Percentiles rank a stretch among this genome's conserved stretches.
phyloP scores from a whole-genome alignment of 371 early-diverging fungal genomes.

The Mucor irregularis region DNA sequence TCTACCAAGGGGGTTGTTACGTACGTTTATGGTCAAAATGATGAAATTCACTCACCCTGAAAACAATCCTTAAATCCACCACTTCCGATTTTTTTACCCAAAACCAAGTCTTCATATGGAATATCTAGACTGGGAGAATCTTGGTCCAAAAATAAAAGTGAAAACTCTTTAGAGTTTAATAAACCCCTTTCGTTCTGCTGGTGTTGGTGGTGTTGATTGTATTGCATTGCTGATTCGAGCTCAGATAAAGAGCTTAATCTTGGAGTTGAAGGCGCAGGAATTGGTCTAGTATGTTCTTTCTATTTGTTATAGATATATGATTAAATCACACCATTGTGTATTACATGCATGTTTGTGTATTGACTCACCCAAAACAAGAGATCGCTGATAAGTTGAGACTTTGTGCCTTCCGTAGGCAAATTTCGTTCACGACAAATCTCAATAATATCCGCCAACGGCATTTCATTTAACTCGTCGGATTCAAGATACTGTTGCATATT shows the following conservation, averaged over 20 bases:
- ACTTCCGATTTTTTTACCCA: conserved; percentile 70
- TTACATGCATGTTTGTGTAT: not conserved
- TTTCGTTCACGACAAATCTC: conserved; percentile 72
- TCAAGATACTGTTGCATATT: no score
- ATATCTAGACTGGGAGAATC: conserved; percentile 52
- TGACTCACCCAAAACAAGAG: conserved; percentile 63
- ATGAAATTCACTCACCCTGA: conserved; percentile 49
- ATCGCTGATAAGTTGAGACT: conserved; percentile 57
- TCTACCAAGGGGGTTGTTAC: no score
- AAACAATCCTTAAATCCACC: conserved; percentile 85
- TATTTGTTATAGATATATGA: conserved; percentile 18
- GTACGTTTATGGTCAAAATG: no score
- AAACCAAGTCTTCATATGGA: conserved; percentile 53
- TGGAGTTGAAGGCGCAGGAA: conserved; percentile 75
- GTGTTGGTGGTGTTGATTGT: conserved; percentile 18
- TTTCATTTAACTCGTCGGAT: conserved; percentile 11
- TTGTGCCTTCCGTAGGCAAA: conserved; percentile 59
- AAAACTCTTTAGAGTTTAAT: conserved; percentile 56
- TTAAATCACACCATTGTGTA: not conserved
- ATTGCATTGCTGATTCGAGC: not conserved
- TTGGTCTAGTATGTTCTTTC: conserved; percentile 64
- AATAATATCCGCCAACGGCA: conserved; percentile 65
- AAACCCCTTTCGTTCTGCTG: conserved; percentile 23
- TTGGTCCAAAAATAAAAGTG: conserved; percentile 50
- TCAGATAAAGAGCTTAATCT: conserved; percentile 36